These are phyloP conservation scores for Mycosphaerella arachidis DNA, from an alignment of 2,329 filamentous ascomycete species.

Conservation along the genomic window DNA sequence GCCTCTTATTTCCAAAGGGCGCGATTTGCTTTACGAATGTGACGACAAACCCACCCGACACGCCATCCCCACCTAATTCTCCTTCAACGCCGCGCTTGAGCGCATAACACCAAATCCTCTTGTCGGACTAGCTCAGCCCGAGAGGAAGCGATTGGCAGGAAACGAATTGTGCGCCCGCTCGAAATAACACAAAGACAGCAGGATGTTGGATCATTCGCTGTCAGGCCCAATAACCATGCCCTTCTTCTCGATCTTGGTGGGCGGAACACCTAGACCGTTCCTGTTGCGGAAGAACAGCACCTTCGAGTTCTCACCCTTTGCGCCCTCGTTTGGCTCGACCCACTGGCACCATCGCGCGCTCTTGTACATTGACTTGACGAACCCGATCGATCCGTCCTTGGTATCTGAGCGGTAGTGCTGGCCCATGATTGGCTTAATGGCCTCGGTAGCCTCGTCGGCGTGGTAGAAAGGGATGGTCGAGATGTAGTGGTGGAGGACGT, in stretches of 20 bases:
- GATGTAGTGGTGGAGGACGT: conserved; percentile 97
- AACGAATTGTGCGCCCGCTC: conserved; percentile 6
- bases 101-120: conserved; percentile 1
- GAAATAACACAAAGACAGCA: neutral
- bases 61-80: neutral
- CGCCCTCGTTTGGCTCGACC: conserved; percentile 86
- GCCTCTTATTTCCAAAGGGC: neutral
- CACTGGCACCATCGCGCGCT: conserved; percentile 87
- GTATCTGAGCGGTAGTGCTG: conserved; percentile 85
- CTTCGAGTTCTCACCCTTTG: conserved; percentile 73
- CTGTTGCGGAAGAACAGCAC: conserved; percentile 94
- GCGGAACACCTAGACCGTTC: conserved; percentile 72
- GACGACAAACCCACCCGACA: neutral
- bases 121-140: conserved; percentile 7
- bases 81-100: conserved; percentile 19
- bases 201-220: conserved; percentile 7
- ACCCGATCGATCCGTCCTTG: conserved; percentile 71
- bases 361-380: conserved; percentile 77
- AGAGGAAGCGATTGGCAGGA: conserved; percentile 15
- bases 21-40: neutral
- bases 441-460: conserved; percentile 88
- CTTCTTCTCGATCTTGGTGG: conserved; percentile 34
- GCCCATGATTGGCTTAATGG: conserved; percentile 94
- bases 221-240: conserved; percentile 17
- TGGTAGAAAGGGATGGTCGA: conserved; percentile 96